Percentiles rank a stretch among this genome's conserved stretches.
These are phyloP conservation scores for Craspedostauros australis DNA, from an alignment of 108 stramenopile species.

Conservation along the genomic window DNA sequence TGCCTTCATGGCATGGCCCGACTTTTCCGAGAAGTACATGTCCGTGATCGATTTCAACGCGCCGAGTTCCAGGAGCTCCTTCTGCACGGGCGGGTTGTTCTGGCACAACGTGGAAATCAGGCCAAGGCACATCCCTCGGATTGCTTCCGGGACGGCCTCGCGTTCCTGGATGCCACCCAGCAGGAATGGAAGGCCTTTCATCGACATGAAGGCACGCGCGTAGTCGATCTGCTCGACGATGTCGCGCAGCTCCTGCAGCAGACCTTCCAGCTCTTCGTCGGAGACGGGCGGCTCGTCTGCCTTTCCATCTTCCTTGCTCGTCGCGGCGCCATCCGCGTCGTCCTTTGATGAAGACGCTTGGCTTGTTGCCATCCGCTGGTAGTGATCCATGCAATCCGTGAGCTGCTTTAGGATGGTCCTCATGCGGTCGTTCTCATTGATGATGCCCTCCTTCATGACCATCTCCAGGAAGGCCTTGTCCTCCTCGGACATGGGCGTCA, in stretches of 20 bases:
- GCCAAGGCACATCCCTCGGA: conserved; percentile 44
- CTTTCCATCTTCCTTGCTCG: conserved; percentile 25
- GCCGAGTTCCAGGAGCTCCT: conserved; percentile 56
- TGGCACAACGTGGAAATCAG: conserved; percentile 67
- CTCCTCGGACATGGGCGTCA: conserved; percentile 59
- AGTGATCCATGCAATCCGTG: conserved; percentile 43
- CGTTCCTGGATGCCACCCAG: conserved; percentile 53
- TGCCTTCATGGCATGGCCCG: conserved; percentile 24
- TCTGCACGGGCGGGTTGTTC: conserved; percentile 83
- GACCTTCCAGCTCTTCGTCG: conserved; percentile 52
- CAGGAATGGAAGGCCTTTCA: conserved; percentile 71
- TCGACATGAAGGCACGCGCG: conserved; percentile 63
- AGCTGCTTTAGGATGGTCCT: conserved; percentile 57
- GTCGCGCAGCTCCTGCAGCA: conserved; percentile 77
- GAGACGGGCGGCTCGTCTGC: conserved; percentile 15
- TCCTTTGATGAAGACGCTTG: too few species aligned
- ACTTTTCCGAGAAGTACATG: conserved; percentile 33
- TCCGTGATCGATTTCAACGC: conserved; percentile 53
- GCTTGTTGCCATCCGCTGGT: too few species aligned
- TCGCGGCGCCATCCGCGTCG: conserved; percentile 5
- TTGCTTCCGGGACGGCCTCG: conserved; percentile 34
- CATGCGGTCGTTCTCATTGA: conserved; percentile 79
- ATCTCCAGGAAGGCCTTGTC: conserved; percentile 72
- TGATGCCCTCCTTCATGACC: conserved; percentile 82
- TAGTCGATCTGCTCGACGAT: conserved; percentile 90